Percentiles rank a stretch among this genome's conserved stretches.
These are phyloP conservation scores for Tubosaeta sp. DNA, from an alignment of 768 basidiomycete genomes.

Conservation along the genomic window DNA sequence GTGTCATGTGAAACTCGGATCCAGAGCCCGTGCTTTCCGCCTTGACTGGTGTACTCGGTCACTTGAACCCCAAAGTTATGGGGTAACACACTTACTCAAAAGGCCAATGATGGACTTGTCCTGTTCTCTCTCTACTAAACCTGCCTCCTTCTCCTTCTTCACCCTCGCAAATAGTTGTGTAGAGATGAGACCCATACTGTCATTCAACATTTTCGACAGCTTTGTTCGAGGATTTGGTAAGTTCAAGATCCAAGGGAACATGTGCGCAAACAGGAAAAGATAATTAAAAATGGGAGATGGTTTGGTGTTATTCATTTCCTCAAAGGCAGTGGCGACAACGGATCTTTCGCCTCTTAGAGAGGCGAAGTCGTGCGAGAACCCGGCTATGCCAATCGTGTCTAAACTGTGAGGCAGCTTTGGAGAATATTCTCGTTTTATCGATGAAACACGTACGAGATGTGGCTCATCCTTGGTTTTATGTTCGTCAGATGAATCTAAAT, in stretches of 20 bases:
- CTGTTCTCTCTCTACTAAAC: slow-evolving; percentile 21
- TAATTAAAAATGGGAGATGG: slow-evolving; percentile 12
- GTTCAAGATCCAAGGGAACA: slow-evolving; percentile 29
- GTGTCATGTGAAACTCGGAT: slow-evolving; percentile 28
- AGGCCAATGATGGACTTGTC: slow-evolving; percentile 38
- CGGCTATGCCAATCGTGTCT: slow-evolving; percentile 41
- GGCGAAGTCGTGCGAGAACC: slow-evolving; percentile 46
- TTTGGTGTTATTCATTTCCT: slow-evolving; percentile 22
- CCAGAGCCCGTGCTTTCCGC: slow-evolving; percentile 30
- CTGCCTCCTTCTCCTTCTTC: slow-evolving; percentile 30
- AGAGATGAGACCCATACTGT: slow-evolving; percentile 32
- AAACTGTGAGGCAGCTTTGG: slow-evolving; percentile 23
- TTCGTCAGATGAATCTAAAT: background rate
- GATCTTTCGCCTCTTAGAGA: slow-evolving; percentile 33
- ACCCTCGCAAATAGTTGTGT: slow-evolving; percentile 30
- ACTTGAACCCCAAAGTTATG: background rate
- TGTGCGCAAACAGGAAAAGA: slow-evolving; percentile 24
- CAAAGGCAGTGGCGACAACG: slow-evolving; percentile 15
- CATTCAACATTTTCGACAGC: slow-evolving; percentile 25
- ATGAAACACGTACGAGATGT: slow-evolving; percentile 35
- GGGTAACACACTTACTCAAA: slow-evolving; percentile 26
- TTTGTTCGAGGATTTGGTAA: slow-evolving; percentile 31
- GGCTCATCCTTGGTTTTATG: slow-evolving; percentile 38
- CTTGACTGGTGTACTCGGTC: slow-evolving; percentile 29
- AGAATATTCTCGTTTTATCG: background rate